These are phyloP conservation scores for Fusarium austroafricanum DNA, from an alignment of 2,329 filamentous ascomycete genomes.

Conservation along the genomic window DNA sequence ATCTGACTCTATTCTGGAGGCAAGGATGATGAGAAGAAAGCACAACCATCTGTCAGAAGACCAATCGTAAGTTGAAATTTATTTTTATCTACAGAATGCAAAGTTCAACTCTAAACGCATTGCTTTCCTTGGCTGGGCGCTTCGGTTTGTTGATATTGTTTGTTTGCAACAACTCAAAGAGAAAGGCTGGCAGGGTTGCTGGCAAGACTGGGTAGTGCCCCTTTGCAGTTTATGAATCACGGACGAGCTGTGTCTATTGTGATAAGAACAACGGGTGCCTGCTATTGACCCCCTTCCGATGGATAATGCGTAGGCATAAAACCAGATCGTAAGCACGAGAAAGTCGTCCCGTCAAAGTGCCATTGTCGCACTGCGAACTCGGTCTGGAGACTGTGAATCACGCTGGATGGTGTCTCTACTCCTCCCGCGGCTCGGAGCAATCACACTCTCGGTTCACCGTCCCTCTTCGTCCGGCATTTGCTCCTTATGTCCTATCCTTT, in stretches of 20 bases:
- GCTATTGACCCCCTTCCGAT: neutral
- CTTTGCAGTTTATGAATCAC: constrained; percentile 17
- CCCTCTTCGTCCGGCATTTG: constrained; percentile 10
- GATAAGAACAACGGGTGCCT: constrained; percentile 3
- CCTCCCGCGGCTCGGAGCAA: neutral
- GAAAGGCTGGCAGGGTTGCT: neutral
- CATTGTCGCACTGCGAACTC: constrained; percentile 13
- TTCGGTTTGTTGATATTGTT: neutral
- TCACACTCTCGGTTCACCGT: neutral
- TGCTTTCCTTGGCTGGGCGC: neutral
- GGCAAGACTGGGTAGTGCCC: neutral
- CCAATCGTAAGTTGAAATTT: constrained; percentile 31
- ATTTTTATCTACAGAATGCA: neutral
- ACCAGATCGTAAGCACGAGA: neutral
- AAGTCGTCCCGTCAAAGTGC: constrained; percentile 16
- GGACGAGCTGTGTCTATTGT: constrained; percentile 1
- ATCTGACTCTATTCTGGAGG: constrained; percentile 32
- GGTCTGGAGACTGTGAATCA: constrained; percentile 20
- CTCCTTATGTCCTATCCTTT: neutral
- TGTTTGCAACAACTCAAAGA: neutral
- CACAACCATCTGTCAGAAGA: constrained; percentile 42
- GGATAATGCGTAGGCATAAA: constrained; percentile 4
- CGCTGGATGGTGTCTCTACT: neutral
- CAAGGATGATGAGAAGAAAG: constrained; percentile 35
- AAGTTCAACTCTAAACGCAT: neutral